Percentiles rank a stretch among this genome's conserved stretches.
Evolutionary conservation across 2,329 filamentous ascomycete genomes (phyloP).

Genomic region (Fusarium protoensiforme): DNA sequence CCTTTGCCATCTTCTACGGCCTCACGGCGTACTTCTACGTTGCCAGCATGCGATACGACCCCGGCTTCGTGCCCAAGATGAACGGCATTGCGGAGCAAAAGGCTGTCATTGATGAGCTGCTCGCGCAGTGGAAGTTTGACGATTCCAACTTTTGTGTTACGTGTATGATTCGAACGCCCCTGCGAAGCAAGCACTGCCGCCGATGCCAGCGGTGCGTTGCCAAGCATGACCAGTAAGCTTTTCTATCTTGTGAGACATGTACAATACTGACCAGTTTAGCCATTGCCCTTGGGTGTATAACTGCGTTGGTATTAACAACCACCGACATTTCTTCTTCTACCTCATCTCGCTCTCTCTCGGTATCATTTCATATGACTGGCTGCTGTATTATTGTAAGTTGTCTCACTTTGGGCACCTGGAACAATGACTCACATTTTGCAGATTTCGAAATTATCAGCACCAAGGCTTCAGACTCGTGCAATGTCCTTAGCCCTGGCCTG

Average conservation of each 20-base stretch:
- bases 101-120: constrained; percentile 86
- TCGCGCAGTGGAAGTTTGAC: constrained; percentile 89
- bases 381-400: constrained; percentile 77
- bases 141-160: constrained; percentile 93
- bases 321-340: constrained; percentile 95
- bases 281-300: constrained; percentile 99
- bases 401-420: background rate
- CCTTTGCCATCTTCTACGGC: constrained; percentile 72
- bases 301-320: constrained; percentile 94
- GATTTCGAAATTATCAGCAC: constrained; percentile 72
- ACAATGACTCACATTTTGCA: constrained; percentile 45
- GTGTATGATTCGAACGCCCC: constrained; percentile 93
- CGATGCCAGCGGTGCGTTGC: constrained; percentile 92
- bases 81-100: constrained; percentile 91
- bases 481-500: constrained; percentile 77
- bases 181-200: constrained; percentile 96
- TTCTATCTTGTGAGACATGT: background rate
- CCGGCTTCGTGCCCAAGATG: constrained; percentile 92
- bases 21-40: constrained; percentile 88
- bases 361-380: constrained; percentile 76
- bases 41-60: constrained; percentile 86
- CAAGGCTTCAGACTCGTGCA: constrained; percentile 70
- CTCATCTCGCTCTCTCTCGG: constrained; percentile 81
- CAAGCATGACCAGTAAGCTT: constrained; percentile 91
- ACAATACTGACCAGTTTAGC: constrained; percentile 57